These are phyloP conservation scores for Pseudogymnoascus sp. DNA, from an alignment of 2,329 filamentous ascomycete species.

Conservation along the genomic window DNA sequence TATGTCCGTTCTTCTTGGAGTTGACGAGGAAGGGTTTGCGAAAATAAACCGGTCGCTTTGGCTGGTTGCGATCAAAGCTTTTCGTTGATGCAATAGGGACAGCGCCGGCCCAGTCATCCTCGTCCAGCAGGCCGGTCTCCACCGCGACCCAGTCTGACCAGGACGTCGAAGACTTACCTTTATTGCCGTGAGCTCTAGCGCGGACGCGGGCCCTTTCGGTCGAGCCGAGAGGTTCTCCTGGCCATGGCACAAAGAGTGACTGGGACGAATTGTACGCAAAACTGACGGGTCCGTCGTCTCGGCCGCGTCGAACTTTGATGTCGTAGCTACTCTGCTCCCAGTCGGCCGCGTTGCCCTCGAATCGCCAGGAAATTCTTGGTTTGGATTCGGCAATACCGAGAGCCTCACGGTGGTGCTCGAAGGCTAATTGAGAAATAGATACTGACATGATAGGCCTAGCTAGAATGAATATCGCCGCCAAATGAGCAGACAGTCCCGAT, in stretches of 20 bases:
- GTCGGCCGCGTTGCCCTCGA: slow-evolving; percentile 32
- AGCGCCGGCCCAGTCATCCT: slow-evolving; percentile 28
- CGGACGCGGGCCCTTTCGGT: slow-evolving; percentile 23
- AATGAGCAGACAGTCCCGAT: background rate
- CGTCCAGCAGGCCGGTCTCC: slow-evolving; percentile 30
- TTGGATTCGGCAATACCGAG: slow-evolving; percentile 38
- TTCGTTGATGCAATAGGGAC: slow-evolving; percentile 18
- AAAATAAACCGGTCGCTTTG: slow-evolving; percentile 28
- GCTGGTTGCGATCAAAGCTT: slow-evolving; percentile 14
- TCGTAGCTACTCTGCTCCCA: slow-evolving; percentile 41
- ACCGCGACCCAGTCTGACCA: slow-evolving; percentile 28
- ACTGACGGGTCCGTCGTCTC: background rate
- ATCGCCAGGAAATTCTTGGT: slow-evolving; percentile 42
- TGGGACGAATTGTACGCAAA: slow-evolving; percentile 4
- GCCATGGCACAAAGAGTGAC: slow-evolving; percentile 38
- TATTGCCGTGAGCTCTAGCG: slow-evolving; percentile 24
- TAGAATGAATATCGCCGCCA: background rate
- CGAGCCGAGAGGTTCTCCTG: slow-evolving; percentile 26
- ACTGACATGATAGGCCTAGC: background rate
- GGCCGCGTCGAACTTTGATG: slow-evolving; percentile 30
- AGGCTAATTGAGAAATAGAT: background rate
- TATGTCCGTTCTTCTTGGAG: background rate
- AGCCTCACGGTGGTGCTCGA: slow-evolving; percentile 15
- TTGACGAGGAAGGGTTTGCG: slow-evolving; percentile 24
- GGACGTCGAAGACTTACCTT: slow-evolving; percentile 11